A percentile compares a stretch with the other conserved stretches of the same genome.
Conservation (phyloP, 352 stramenopile genomes). For the Phytopythium chamaehyphon region DNA sequence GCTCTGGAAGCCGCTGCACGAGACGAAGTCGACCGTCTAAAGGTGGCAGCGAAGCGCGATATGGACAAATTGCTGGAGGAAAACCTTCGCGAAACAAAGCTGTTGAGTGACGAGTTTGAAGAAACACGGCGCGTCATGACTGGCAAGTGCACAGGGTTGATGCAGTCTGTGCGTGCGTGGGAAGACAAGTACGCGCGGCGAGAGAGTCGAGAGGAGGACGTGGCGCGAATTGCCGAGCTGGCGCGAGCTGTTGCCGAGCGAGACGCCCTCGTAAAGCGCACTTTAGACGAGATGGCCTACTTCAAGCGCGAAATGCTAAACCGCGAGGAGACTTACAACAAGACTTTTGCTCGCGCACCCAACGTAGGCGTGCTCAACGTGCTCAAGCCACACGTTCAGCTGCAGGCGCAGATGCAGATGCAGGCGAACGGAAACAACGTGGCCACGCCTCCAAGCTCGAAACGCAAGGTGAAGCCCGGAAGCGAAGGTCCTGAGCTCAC, state of each 20-base stretch:
- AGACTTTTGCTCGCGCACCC: slow-evolving; percentile 80
- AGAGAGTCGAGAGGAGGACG: slow-evolving; percentile 73
- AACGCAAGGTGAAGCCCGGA: slow-evolving; percentile 38
- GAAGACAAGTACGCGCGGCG: slow-evolving; percentile 52
- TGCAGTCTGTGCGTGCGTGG: slow-evolving; percentile 43
- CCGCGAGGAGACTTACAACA: slow-evolving; percentile 93
- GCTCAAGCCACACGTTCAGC: slow-evolving; percentile 67
- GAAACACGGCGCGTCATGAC: slow-evolving; percentile 47
- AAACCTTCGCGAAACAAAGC: slow-evolving; percentile 57
- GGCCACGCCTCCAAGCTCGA: slow-evolving; percentile 15
- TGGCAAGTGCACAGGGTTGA: slow-evolving; percentile 44
- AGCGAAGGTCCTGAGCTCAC: slow-evolving; percentile 24
- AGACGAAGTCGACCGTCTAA: slow-evolving; percentile 50
- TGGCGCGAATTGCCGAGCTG: slow-evolving; percentile 72
- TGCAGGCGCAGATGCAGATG: slow-evolving; percentile 39
- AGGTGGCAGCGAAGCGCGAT: slow-evolving; percentile 51
- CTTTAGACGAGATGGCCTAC: slow-evolving; percentile 89
- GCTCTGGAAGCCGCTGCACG: slow-evolving; percentile 31
- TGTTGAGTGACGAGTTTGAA: slow-evolving; percentile 72
- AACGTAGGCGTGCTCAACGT: slow-evolving; percentile 90
- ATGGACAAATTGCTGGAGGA: slow-evolving; percentile 68
- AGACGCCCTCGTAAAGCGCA: slow-evolving; percentile 60
- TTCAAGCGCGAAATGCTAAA: slow-evolving; percentile 92
- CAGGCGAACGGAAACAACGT: slow-evolving; percentile 8
- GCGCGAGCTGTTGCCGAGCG: slow-evolving; percentile 59